Conservation (phyloP, 305 asterid genomes). For the Petunia hybrid region DNA sequence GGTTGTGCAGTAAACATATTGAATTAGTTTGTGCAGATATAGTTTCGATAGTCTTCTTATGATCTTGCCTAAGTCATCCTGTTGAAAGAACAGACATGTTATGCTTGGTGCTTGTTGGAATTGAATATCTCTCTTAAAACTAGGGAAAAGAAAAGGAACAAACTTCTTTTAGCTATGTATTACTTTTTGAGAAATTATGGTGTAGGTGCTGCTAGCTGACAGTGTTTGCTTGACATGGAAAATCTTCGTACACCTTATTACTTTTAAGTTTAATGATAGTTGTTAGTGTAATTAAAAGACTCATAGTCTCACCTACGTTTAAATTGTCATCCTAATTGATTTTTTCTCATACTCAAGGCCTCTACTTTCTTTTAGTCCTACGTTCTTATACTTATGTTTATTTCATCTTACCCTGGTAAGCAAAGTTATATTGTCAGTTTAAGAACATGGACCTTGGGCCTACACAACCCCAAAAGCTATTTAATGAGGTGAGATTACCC, state of each 20-base stretch:
- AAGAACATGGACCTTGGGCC: no score
- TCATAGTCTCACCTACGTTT: not conserved
- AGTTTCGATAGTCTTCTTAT: conserved; percentile 3
- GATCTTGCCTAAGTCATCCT: not conserved
- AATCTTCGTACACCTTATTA: conserved; percentile 3
- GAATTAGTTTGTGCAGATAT: not conserved
- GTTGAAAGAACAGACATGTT: not conserved
- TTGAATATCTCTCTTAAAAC: conserved; percentile 1
- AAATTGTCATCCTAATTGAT: conserved; percentile 17
- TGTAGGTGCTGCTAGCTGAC: not conserved
- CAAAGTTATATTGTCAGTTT: conserved; percentile 10
- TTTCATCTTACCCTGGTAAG: conserved; percentile 4
- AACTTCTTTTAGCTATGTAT: not conserved
- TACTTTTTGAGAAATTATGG: not conserved
- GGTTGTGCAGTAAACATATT: not conserved
- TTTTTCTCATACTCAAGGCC: conserved; percentile 8
- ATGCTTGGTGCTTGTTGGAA: not conserved
- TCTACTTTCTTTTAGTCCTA: conserved; percentile 7
- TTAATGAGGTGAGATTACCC: no score
- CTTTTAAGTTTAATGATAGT: not conserved
- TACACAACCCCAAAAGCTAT: no score
- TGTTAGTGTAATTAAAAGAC: not conserved
- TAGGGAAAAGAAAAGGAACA: not conserved
- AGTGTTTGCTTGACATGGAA: conserved; percentile 14
- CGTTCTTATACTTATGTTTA: not conserved